phyloP scores from a whole-genome alignment of 2,329 filamentous ascomycete species.

The Colletotrichum sidae region DNA sequence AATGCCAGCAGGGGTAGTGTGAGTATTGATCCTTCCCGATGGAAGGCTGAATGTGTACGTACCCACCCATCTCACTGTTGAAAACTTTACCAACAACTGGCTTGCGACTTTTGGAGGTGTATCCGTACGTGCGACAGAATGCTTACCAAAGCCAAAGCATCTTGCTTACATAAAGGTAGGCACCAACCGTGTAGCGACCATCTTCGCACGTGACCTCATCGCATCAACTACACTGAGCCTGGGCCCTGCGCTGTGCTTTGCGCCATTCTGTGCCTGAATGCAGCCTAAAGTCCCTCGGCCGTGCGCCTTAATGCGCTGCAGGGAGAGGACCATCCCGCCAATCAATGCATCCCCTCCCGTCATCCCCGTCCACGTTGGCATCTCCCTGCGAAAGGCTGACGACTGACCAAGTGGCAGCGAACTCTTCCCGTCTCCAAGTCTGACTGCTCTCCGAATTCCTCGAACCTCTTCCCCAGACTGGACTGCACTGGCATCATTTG shows the following conservation, averaged over 20 bases:
- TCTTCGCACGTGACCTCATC: constrained; percentile 1
- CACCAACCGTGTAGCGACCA: not conserved
- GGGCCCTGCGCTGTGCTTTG: no score
- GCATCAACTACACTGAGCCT: no score
- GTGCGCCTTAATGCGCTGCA: constrained; percentile 7
- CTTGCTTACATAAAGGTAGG: no score
- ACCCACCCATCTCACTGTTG: not conserved
- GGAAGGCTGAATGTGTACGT: constrained; percentile 1
- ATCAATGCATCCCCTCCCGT: constrained; percentile 30
- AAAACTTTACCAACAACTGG: no score
- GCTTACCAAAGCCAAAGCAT: no score
- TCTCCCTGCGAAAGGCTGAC: constrained; percentile 36
- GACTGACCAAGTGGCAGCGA: constrained; percentile 31
- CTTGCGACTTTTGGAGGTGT: no score
- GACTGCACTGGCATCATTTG: not conserved
- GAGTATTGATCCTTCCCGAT: constrained; percentile 15
- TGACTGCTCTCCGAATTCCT: not conserved
- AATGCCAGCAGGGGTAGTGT: not conserved
- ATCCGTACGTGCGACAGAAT: no score
- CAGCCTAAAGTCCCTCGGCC: constrained; percentile 5
- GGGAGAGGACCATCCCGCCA: constrained; percentile 25
- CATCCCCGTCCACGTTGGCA: constrained; percentile 21
- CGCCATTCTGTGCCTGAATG: not conserved
- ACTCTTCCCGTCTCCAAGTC: not conserved
- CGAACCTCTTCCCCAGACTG: not conserved